Evolutionary conservation across 345 rosid genomes (phyloP).

Genomic region (Cardiospermum halicacabum): DNA sequence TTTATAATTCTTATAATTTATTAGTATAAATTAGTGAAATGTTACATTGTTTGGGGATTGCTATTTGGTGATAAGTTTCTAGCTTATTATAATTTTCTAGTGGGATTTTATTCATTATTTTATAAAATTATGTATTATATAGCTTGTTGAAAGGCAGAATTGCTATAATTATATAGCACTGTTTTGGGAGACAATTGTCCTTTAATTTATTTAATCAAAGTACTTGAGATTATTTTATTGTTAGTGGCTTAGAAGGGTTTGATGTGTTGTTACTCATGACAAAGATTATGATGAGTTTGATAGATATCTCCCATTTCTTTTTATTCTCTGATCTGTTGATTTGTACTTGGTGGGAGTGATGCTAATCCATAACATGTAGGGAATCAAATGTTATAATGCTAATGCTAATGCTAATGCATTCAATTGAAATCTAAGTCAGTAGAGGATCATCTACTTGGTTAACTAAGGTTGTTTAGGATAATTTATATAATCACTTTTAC

Average conservation of each 20-base stretch:
- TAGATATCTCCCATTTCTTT: constrained; percentile 16
- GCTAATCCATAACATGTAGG: constrained; percentile 17
- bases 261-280: constrained; percentile 26
- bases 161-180: constrained; percentile 22
- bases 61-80: constrained; percentile 32
- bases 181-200: constrained; percentile 15
- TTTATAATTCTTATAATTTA: constrained; percentile 35
- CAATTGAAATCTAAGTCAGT: too few relatives aligned
- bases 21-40: constrained; percentile 8
- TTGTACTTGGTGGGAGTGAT: constrained; percentile 19
- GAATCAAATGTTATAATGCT: background rate
- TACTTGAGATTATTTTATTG: constrained; percentile 21
- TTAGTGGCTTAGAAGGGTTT: constrained; percentile 17
- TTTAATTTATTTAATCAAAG: constrained; percentile 14
- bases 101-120: constrained; percentile 31
- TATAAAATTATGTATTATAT: constrained; percentile 15
- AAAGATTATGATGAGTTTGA: constrained; percentile 25
- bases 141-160: background rate
- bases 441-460: too few relatives aligned
- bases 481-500: too few relatives aligned
- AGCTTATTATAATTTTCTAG: constrained; percentile 22
- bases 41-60: constrained; percentile 20
- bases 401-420: too few relatives aligned
- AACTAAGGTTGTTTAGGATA: too few relatives aligned
- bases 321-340: constrained; percentile 8